Percentiles rank a stretch among this genome's conserved stretches.
phyloP scores from a whole-genome alignment of 2,329 filamentous ascomycete species.

The Alternaria novae-zelandiae region DNA sequence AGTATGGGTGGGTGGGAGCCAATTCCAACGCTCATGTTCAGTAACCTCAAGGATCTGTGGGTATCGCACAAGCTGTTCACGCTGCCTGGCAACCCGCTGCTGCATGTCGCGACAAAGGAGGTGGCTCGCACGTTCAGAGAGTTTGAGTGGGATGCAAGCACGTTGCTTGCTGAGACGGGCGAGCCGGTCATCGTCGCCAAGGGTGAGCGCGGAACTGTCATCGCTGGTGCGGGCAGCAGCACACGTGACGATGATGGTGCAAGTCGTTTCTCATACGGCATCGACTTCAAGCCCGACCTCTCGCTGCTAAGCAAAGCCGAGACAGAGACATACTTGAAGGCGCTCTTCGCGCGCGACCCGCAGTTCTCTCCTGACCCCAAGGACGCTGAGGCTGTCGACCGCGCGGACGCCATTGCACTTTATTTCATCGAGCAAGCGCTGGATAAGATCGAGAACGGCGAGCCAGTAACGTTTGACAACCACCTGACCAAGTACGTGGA shows the following conservation, averaged over 20 bases:
- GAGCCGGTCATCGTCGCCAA: constrained; percentile 8
- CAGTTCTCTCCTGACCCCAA: constrained; percentile 10
- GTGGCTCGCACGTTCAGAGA: constrained; percentile 10
- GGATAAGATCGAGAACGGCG: constrained; percentile 10
- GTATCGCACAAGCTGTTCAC: constrained; percentile 10
- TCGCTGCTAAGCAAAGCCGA: constrained; percentile 1
- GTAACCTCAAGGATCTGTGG: constrained; percentile 7
- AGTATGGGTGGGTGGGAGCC: constrained; percentile 10
- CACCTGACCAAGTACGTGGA: constrained; percentile 13
- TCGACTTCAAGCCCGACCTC: constrained; percentile 13
- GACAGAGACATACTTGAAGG: constrained; percentile 9
- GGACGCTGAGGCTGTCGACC: constrained; percentile 11
- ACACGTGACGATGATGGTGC: constrained; percentile 10
- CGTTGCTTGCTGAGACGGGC: constrained; percentile 10
- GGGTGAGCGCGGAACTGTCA: constrained; percentile 10
- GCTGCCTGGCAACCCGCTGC: constrained; percentile 1
- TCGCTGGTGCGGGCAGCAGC: constrained; percentile 4
- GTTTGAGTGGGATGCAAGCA: constrained; percentile 14
- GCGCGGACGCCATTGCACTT: constrained; percentile 7
- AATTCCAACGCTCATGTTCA: constrained; percentile 6
- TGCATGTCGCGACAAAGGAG: constrained; percentile 7
- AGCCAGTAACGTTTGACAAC: constrained; percentile 2
- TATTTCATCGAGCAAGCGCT: constrained; percentile 13
- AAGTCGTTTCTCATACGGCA: constrained; percentile 12
- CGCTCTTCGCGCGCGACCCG: constrained; percentile 1